phyloP scores from a whole-genome alignment of 768 basidiomycete species.

The Naganishia onofrii region DNA sequence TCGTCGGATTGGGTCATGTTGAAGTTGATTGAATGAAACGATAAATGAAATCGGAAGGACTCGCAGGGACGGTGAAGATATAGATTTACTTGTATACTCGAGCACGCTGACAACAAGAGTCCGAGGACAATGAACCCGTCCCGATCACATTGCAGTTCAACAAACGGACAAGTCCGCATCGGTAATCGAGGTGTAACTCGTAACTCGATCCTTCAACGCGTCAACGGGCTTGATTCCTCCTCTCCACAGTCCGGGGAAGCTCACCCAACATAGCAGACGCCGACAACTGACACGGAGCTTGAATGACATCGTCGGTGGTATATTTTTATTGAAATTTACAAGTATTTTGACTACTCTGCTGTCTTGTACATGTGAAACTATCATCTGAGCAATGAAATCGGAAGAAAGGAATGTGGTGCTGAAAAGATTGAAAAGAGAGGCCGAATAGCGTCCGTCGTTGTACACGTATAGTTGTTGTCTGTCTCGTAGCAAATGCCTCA shows the following conservation, averaged over 20 bases:
- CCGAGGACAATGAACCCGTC: no score
- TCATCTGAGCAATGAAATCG: neutral
- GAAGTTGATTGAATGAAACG: neutral
- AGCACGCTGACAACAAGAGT: neutral
- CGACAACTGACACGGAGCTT: neutral
- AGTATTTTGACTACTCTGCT: neutral
- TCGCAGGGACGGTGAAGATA: neutral
- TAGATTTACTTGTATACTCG: neutral
- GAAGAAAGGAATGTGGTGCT: neutral
- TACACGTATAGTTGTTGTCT: neutral
- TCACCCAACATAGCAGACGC: neutral
- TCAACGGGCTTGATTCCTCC: constrained; percentile 16
- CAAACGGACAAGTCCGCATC: constrained; percentile 6
- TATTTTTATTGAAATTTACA: neutral
- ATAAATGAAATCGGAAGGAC: neutral
- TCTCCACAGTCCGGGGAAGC: neutral
- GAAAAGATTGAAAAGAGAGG: neutral
- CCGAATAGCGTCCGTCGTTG: neutral
- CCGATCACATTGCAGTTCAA: neutral
- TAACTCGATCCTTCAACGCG: neutral
- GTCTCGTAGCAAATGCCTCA: neutral
- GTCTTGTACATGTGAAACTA: neutral
- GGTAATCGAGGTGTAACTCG: neutral
- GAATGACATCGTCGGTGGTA: constrained; percentile 5
- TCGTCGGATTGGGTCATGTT: constrained; percentile 12